Conservation (phyloP, 1,139 yeast genomes). For the Suhomyces taliae region DNA sequence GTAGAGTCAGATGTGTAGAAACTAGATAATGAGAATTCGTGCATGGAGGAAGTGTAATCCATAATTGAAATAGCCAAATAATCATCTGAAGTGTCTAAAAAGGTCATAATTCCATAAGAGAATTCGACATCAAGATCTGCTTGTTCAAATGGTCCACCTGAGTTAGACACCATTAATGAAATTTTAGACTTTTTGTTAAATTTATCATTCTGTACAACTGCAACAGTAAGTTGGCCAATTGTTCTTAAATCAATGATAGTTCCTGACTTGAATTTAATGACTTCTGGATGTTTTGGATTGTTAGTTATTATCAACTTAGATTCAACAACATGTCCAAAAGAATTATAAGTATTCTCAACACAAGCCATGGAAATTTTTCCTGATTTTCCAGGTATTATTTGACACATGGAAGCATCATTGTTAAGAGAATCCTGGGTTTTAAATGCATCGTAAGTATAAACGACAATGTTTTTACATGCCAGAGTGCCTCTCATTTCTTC, state of each 20-base stretch:
- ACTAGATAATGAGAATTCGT: conserved; percentile 30
- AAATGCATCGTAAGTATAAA: too few species aligned
- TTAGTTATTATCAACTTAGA: conserved; percentile 45
- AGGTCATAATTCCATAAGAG: conserved; percentile 45
- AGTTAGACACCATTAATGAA: conserved; percentile 56
- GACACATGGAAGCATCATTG: neutral
- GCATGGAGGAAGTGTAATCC: conserved; percentile 26
- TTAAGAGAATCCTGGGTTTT: too few species aligned
- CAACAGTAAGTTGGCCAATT: conserved; percentile 53
- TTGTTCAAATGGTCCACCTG: conserved; percentile 50
- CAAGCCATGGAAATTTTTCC: conserved; percentile 47
- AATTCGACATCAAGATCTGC: conserved; percentile 53
- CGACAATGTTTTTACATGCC: too few species aligned
- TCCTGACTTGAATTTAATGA: conserved; percentile 32
- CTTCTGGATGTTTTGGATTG: conserved; percentile 42
- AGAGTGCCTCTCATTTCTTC: too few species aligned
- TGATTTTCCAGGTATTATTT: conserved; percentile 22
- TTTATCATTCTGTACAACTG: conserved; percentile 50
- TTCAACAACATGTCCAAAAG: conserved; percentile 44
- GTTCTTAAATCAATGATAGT: conserved; percentile 48
- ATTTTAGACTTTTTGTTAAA: conserved; percentile 42
- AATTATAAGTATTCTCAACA: conserved; percentile 40
- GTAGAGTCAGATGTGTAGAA: conserved; percentile 62
- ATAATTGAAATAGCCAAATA: conserved; percentile 56
- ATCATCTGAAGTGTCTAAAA: conserved; percentile 56